Base-by-base conservation (phyloP, 371 early-diverging fungal genomes). In the Syncephalastrum contaminatum region DNA sequence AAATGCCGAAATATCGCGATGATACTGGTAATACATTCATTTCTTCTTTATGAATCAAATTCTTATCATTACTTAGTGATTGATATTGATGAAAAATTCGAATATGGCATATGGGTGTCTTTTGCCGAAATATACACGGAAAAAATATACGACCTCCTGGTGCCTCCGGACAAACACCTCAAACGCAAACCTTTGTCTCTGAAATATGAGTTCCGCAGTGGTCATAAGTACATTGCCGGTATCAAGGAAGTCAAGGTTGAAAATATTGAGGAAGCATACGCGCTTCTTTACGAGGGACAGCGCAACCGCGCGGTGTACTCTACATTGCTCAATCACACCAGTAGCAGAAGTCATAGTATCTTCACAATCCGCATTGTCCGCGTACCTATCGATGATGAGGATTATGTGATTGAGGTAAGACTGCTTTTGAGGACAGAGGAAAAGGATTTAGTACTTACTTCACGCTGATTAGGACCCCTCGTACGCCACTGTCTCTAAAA, bases 91-190 rank as follows among this genome's bases (percentile, higher is more conserved):
- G 39, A 65, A 21, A 71, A 76, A 21, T 86, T 76, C 69, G 84
- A 81, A 53, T 91, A 88, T 57, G 72, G 85, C 19, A 75, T 89
- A 16, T 88, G 88, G 80, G 76, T 88, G 24, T 89, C 89, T 4
- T 91, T 85, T 70, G 80, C 86, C 7, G 94, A 95, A 59, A 82
- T 95, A 12, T 92, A 92, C 62, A 90, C 87, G 25, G 95, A 94
- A 62, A 83, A 86, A 58, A 83, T 94, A 0, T 90, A 86, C 63
- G 96, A 95, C 60, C 74, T 95, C 30, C 67, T 94, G 30, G 79
- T 69, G 18, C 67, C 63, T n/a, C 77, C 77, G 0, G 55, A 69
- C n/a, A 58, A 47, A 16, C 54, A 56, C 1, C 46, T 54, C 2
- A 67, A 70, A 36, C 75, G 84, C 39, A 77, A 67, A n/a, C 55